Percentiles rank a stretch among this genome's conserved stretches.
Conservation (phyloP, 179 eudicot species). For the Pouteria campechiana region DNA sequence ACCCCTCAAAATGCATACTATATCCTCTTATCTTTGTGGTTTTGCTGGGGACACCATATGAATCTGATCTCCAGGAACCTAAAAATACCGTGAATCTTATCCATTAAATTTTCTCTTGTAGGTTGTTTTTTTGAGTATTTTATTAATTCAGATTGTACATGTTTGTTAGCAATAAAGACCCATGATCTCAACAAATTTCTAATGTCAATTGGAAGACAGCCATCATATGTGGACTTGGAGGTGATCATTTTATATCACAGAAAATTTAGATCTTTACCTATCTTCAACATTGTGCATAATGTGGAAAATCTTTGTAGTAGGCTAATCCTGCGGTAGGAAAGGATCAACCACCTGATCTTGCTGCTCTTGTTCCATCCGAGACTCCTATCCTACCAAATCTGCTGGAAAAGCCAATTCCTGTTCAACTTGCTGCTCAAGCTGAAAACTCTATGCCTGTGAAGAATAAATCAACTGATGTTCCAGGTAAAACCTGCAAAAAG, state of each 20-base stretch:
- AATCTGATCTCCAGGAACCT: no score
- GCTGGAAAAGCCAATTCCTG: slow-evolving; percentile 28
- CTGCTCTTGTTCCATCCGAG: slow-evolving; percentile 72
- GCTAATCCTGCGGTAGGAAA: slow-evolving; percentile 88
- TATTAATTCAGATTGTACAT: not conserved
- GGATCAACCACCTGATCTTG: slow-evolving; percentile 98
- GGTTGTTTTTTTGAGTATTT: not conserved
- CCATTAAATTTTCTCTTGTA: not conserved
- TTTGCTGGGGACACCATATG: no score
- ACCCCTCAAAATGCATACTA: no score
- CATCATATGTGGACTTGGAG: slow-evolving; percentile 84
- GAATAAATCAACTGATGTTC: slow-evolving; percentile 15
- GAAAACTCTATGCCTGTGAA: slow-evolving; percentile 13
- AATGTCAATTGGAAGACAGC: slow-evolving; percentile 56
- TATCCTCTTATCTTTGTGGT: no score
- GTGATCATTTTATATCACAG: slow-evolving; percentile 21
- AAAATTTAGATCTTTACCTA: not conserved
- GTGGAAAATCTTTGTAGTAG: slow-evolving; percentile 29
- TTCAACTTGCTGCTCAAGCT: slow-evolving; percentile 16
- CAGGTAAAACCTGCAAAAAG: no score
- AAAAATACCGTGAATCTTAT: no score
- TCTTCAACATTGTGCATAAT: slow-evolving; percentile 3
- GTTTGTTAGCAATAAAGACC: slow-evolving; percentile 39
- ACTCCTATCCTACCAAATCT: slow-evolving; percentile 27
- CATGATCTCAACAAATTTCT: slow-evolving; percentile 69